Evolutionary conservation across 257 asterid genomes (phyloP).

Genomic region (Salvia rosmarinus): DNA sequence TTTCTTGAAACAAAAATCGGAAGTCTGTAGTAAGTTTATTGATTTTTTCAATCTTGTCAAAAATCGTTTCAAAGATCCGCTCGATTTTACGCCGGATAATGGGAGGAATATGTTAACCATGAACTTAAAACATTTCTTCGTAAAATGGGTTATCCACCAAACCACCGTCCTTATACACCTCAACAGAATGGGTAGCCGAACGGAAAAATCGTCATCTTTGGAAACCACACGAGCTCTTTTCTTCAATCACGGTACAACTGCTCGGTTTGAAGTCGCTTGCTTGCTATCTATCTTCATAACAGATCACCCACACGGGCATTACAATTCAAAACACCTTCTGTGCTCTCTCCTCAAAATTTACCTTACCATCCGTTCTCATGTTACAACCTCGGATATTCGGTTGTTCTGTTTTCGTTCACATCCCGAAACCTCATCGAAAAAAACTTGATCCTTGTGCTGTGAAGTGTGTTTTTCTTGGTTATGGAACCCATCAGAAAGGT

Average conservation of each 20-base stretch:
- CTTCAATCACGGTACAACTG: neutral
- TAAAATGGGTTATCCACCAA: neutral
- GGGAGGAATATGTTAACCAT: neutral
- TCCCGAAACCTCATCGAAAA: neutral
- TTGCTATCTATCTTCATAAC: neutral
- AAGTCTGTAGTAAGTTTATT: neutral
- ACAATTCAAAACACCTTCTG: neutral
- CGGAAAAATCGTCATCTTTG: constrained; percentile 2
- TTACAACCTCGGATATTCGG: constrained; percentile 7
- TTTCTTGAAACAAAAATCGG: neutral
- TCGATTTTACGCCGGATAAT: neutral
- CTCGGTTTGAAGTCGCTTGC: neutral
- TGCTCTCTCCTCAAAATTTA: constrained; percentile 8
- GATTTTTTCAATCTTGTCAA: neutral
- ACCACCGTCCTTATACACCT: neutral
- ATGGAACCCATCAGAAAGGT: neutral
- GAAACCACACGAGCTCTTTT: neutral
- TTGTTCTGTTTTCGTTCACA: neutral
- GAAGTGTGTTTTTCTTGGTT: neutral
- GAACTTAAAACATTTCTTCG: neutral
- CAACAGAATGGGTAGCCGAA: neutral
- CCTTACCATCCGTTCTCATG: neutral
- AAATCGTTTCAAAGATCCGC: neutral
- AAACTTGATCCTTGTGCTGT: neutral
- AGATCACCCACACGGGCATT: constrained; percentile 1